A percentile compares a stretch with the other conserved stretches of the same genome.
Evolutionary conservation across 495 filamentous ascomycete genomes (phyloP).

Genomic region (Annulohypoxylon bovei): DNA sequence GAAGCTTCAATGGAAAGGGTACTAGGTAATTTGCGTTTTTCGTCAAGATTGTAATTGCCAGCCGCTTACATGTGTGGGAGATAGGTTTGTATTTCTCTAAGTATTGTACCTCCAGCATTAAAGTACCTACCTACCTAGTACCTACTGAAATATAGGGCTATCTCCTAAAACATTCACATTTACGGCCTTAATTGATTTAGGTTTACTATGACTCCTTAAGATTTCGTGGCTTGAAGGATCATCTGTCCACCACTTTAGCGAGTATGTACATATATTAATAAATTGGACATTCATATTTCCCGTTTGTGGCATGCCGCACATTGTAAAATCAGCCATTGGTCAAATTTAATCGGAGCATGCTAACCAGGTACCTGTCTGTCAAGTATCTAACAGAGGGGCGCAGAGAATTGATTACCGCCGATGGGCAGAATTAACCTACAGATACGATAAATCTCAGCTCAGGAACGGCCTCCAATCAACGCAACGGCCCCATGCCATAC

Average conservation of each 20-base stretch:
- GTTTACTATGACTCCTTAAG: background rate
- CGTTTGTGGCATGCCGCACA: constrained; percentile 11
- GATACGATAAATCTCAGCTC: constrained; percentile 22
- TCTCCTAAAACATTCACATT: background rate
- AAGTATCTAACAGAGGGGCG: constrained; percentile 27
- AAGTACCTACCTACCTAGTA: too few species aligned
- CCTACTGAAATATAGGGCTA: too few species aligned
- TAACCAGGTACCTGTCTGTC: constrained; percentile 14
- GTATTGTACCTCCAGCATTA: too few species aligned
- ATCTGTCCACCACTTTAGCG: background rate
- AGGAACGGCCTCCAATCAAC: constrained; percentile 31
- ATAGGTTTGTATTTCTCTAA: background rate
- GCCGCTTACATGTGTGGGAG: too few species aligned
- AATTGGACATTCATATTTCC: background rate
- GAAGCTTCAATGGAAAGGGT: too few species aligned
- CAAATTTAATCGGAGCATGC: constrained; percentile 3
- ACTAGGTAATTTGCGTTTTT: background rate
- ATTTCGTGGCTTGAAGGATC: background rate
- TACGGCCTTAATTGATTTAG: background rate
- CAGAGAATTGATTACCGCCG: constrained; percentile 27
- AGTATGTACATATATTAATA: background rate
- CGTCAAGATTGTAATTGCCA: background rate
- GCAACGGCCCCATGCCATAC: background rate
- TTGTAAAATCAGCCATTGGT: background rate
- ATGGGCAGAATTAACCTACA: constrained; percentile 1